These are phyloP conservation scores for Cadophora sp. DNA, from an alignment of 2,329 filamentous ascomycete genomes.

Conservation along the genomic window DNA sequence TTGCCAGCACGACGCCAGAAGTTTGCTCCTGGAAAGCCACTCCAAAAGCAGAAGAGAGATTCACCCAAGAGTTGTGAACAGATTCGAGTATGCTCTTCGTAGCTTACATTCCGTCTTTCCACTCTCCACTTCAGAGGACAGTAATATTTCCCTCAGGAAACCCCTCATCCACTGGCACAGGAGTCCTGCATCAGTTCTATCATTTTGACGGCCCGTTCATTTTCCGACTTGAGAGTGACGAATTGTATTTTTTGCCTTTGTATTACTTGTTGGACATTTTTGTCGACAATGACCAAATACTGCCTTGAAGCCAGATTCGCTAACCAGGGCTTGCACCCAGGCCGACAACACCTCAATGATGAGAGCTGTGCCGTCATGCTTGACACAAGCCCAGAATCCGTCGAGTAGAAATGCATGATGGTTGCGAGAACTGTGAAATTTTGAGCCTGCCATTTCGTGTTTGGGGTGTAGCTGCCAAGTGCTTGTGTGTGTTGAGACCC, in stretches of 20 bases:
- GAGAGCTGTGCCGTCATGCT: no score
- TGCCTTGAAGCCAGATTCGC: not conserved
- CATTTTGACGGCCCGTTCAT: not conserved
- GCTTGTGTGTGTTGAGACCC: not conserved
- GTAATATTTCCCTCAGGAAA: no score
- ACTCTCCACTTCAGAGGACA: no score
- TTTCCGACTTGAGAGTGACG: not conserved
- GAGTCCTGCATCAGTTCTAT: not conserved
- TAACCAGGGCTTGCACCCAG: not conserved
- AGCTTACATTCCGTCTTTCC: no score
- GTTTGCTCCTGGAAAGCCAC: no score
- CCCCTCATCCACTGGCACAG: no score
- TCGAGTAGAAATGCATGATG: not conserved
- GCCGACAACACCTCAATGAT: no score
- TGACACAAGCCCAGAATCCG: no score
- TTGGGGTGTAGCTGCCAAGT: not conserved
- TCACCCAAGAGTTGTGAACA: no score
- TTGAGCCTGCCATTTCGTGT: not conserved
- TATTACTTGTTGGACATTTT: not conserved
- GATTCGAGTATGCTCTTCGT: no score
- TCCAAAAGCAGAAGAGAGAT: no score
- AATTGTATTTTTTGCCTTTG: not conserved
- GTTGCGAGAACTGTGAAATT: not conserved
- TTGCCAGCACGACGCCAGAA: no score
- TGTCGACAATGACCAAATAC: not conserved